Evolutionary conservation across 176 grass and related monocot genomes (phyloP), one percentile per base, ranked within the genome.

Genomic region (Bromus sterilis): DNA sequence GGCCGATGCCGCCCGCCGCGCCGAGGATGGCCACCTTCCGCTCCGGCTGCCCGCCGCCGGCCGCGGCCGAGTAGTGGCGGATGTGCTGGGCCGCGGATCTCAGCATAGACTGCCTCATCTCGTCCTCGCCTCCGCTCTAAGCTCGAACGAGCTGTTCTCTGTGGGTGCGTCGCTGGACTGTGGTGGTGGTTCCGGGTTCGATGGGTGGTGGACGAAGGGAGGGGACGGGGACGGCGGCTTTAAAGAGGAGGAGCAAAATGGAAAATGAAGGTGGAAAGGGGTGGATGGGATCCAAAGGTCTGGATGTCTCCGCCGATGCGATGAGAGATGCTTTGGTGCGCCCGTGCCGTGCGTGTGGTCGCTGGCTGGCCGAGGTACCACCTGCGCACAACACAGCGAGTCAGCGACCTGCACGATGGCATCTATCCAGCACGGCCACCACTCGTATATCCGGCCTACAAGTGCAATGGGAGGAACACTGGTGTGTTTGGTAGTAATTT

Each of bases 1-100:
- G 91, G 5, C 91, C 91, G 62, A 94, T 94, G 3, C 91, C 91
- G 12, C 91, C 91, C 13, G 88, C 91, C 20, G 91, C 91, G 30
- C 91, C 91, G 29, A 94, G 91, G 75, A 94, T 25, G 35, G 88
- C 88, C 43, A 94, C 91, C 82, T 94, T 94, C 29, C 83, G 78
- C 56, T 78, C 87, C 12, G 83, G 86, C n/a, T 39, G 78, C 7
- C 9, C 24, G 40, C 5, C 57, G 4, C 23, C 24, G 5, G 36
- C 55, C 2, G 77, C 70, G 8, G 87, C 48, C 11, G 86, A 43
- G 42, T 85, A 82, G 35, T 15, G 87, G 83, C 87, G 87, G 42
- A 85, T 65, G 73, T 57, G 56, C 56, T 82, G 65, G 12, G 87
- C 34, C 29, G 83, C 75, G 78, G 83, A 78, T 63, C 75, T 89